Conservation (phyloP, 148 eudicot genomes). For the Rheum nobile region DNA sequence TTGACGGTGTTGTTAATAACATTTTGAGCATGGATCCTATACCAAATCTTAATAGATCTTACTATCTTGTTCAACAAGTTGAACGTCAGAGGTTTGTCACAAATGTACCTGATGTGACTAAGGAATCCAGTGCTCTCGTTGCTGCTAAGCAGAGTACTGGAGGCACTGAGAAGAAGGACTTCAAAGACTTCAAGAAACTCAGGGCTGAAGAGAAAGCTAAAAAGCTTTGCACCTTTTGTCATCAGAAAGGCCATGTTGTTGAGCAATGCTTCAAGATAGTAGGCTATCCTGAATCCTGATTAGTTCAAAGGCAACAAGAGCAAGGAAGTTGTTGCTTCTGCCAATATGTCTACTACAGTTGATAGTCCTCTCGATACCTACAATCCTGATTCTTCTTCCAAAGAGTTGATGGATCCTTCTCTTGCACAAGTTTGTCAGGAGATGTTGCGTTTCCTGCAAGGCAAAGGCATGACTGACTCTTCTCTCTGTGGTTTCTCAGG, state of each 20-base stretch:
- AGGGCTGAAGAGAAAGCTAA: not conserved
- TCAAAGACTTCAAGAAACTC: not conserved
- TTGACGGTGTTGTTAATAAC: not conserved
- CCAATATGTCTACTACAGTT: not conserved
- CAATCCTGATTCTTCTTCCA: not conserved
- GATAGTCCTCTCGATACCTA: not conserved
- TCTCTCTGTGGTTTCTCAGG: not conserved
- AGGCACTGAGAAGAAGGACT: not conserved
- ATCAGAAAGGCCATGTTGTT: not conserved
- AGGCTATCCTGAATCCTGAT: not conserved
- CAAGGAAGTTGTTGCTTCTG: not conserved
- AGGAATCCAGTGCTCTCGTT: not conserved
- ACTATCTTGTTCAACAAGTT: not conserved
- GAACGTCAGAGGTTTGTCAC: not conserved
- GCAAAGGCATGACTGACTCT: not conserved
- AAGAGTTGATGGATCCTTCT: not conserved
- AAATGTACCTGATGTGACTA: not conserved
- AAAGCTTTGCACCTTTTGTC: not conserved
- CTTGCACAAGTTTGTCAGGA: not conserved
- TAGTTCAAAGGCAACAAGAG: not conserved
- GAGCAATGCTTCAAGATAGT: not conserved
- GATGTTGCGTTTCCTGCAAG: not conserved
- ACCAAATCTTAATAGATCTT: not conserved
- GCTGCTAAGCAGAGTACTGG: not conserved
- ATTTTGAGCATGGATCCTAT: not conserved